phyloP scores from a whole-genome alignment of 305 asterid species.

The Fraxinus baroniana region DNA sequence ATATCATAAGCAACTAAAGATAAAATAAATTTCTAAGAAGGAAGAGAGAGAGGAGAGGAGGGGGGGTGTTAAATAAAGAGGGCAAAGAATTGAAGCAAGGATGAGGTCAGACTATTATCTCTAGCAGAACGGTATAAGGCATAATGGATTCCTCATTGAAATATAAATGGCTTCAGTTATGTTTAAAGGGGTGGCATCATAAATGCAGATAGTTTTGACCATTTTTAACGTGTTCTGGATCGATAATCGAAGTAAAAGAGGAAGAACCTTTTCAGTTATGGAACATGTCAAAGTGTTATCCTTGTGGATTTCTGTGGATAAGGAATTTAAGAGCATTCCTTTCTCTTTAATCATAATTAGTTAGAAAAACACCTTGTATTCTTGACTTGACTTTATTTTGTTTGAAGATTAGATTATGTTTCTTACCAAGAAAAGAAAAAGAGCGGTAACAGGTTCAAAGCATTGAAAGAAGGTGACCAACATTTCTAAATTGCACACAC shows the following conservation, averaged over 20 bases:
- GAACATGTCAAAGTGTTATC: not conserved
- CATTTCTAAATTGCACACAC: constrained; percentile 2
- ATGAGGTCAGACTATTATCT: not conserved
- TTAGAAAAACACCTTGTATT: not conserved
- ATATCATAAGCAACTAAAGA: constrained; percentile 11
- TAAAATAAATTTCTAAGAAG: not conserved
- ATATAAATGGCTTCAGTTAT: not conserved
- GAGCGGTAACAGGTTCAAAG: constrained; percentile 7
- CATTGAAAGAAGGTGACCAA: not conserved
- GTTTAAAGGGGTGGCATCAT: not conserved
- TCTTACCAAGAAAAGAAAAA: constrained; percentile 6
- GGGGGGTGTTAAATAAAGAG: not conserved
- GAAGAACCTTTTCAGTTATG: not conserved
- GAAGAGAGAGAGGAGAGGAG: not conserved
- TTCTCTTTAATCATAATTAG: not conserved
- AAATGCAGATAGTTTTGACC: not conserved
- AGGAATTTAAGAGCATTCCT: not conserved
- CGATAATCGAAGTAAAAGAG: not conserved
- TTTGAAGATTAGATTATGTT: not conserved
- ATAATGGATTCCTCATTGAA: not conserved
- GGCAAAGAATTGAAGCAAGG: constrained; percentile 3
- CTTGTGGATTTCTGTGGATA: not conserved
- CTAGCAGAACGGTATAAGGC: not conserved
- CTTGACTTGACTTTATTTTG: not conserved
- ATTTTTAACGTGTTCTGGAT: not conserved